Percentiles rank a stretch among this genome's conserved stretches.
These are phyloP conservation scores for Phytophthora podocarpi DNA, from an alignment of 352 stramenopile genomes.

Conservation along the genomic window DNA sequence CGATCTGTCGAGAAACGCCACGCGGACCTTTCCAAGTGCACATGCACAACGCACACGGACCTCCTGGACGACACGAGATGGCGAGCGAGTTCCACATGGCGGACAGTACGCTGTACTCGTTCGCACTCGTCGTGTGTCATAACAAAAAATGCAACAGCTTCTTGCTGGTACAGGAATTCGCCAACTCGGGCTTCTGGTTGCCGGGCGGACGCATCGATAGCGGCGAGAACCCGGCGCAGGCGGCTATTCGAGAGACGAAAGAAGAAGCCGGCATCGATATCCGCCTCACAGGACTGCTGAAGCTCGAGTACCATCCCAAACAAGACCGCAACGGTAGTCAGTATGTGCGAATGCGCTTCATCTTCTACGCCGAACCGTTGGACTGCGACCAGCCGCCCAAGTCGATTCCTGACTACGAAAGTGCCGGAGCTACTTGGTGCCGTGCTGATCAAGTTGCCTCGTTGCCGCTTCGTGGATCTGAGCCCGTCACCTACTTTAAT, in stretches of 20 bases:
- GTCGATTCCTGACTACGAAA: constrained; percentile 90
- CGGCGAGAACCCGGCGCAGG: constrained; percentile 75
- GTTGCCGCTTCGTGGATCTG: constrained; percentile 72
- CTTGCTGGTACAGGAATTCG: constrained; percentile 87
- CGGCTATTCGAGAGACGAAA: constrained; percentile 86
- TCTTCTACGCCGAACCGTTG: constrained; percentile 82
- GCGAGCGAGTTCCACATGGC: constrained; percentile 82
- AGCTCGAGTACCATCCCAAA: constrained; percentile 89
- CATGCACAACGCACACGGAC: constrained; percentile 85
- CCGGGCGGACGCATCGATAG: constrained; percentile 79
- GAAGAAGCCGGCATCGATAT: constrained; percentile 87
- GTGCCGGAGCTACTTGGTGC: constrained; percentile 81
- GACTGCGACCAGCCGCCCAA: constrained; percentile 82
- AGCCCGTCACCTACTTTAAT: constrained; percentile 78
- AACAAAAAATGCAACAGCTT: constrained; percentile 86
- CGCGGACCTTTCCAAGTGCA: constrained; percentile 85
- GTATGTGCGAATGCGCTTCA: constrained; percentile 88
- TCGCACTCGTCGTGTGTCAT: constrained; percentile 84
- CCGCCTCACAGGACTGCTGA: constrained; percentile 74
- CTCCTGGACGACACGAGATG: constrained; percentile 77
- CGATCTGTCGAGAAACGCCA: constrained; percentile 69
- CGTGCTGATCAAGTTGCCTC: constrained; percentile 65
- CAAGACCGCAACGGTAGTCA: constrained; percentile 63
- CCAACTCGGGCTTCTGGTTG: constrained; percentile 86
- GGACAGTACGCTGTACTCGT: constrained; percentile 79